Evolutionary conservation across 2,329 filamentous ascomycete genomes (phyloP), one percentile per base, ranked within the genome.

Genomic region (Sordariomycetes sp.): DNA sequence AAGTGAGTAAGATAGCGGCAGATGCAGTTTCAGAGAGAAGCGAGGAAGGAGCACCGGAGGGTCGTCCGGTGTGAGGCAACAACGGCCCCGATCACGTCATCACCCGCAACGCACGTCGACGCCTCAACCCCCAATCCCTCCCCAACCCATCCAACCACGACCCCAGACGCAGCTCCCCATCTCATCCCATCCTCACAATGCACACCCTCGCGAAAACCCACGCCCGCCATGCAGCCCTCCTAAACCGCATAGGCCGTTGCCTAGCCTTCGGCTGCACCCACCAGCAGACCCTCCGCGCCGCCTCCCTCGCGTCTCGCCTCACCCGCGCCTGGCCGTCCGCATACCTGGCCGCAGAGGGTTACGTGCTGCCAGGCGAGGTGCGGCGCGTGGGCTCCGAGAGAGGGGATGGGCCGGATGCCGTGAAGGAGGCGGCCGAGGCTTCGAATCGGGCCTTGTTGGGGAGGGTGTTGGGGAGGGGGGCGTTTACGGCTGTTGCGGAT

Each of bases 211-310:
- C 10, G 20, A 28, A 42, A n/a, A 10, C 13, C 20, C 39, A 55
- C 48, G 22, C 35, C 20, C 55, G 55, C 1, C 42, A 55, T 24
- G 20, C 13, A n/a, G 12, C 35, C 24, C 59, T 59, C 48, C 57
- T 60, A 32, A 4, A 13, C 4, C 61, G 62, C 42, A 55, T 63
- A 42, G 62, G 62, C 28, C 58, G 53, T 34, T 62, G 61, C 52
- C 60, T 63, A 36, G 24, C 53, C 48, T 63, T 63, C 56, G 62
- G 62, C 55, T 63, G 62, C 60, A 35, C 52, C 32, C 48, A 55
- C 2, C 25, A 24, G 20, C 60, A 62, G 25, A 61, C 59, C 15
- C 39, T 35, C n/a, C 34, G 36, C 22, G 61, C 61, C 13, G 57
- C 58, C 17, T 52, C 35, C 10, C 56, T 62, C 34, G 51, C 61